These are phyloP conservation scores for Epichloe brachyelytri DNA, from an alignment of 2,329 filamentous ascomycete genomes.

Conservation along the genomic window DNA sequence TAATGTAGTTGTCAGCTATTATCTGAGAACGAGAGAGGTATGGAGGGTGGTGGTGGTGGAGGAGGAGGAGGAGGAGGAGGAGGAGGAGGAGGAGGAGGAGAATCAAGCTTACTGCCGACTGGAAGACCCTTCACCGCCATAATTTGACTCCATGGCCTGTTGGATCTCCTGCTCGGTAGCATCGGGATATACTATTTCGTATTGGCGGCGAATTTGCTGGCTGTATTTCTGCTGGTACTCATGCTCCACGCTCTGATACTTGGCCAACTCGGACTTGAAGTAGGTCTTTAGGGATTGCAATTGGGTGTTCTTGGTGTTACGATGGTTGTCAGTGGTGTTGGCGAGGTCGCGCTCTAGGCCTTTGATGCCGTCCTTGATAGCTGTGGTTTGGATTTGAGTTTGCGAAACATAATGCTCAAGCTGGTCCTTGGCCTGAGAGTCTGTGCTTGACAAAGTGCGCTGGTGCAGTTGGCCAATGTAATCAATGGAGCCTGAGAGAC, in stretches of 20 bases:
- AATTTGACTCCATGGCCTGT: slow-evolving; percentile 56
- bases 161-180: slow-evolving; percentile 61
- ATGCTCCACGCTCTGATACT: slow-evolving; percentile 59
- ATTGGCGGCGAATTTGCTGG: slow-evolving; percentile 69
- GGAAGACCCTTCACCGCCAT: slow-evolving; percentile 70
- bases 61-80: neutral
- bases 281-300: slow-evolving; percentile 55
- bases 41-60: neutral
- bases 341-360: slow-evolving; percentile 57
- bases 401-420: slow-evolving; percentile 56
- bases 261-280: slow-evolving; percentile 59
- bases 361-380: slow-evolving; percentile 69
- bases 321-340: slow-evolving; percentile 46
- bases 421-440: slow-evolving; percentile 40
- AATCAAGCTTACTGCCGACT: slow-evolving; percentile 52
- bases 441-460: slow-evolving; percentile 54
- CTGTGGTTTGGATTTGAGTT: slow-evolving; percentile 60
- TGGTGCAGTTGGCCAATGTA: slow-evolving; percentile 59
- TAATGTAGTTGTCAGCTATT: slow-evolving; percentile 18
- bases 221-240: slow-evolving; percentile 59
- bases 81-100: neutral
- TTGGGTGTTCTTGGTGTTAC: slow-evolving; percentile 56
- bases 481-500: slow-evolving; percentile 52
- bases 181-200: slow-evolving; percentile 69
- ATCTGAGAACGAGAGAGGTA: neutral